Percentiles rank a stretch among this genome's conserved stretches.
These are phyloP conservation scores for Naumovozyma dairenensis DNA, from an alignment of 805 yeast genomes.

Conservation along the genomic window DNA sequence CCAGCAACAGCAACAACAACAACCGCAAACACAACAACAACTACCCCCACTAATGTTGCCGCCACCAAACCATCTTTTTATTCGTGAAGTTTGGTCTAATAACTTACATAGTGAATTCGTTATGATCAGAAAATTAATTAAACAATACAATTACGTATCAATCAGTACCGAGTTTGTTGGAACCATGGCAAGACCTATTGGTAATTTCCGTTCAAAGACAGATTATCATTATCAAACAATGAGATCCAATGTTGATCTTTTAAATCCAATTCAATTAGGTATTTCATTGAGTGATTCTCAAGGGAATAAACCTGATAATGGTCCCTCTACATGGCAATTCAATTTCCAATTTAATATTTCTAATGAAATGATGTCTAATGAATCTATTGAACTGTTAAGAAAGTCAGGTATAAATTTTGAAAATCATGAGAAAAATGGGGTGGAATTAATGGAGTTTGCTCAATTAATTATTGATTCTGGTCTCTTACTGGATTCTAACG, in stretches of 20 bases:
- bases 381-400: slow-evolving; percentile 66
- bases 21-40: slow-evolving; percentile 11
- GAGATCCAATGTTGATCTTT: slow-evolving; percentile 80
- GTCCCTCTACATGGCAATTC: slow-evolving; percentile 89
- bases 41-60: slow-evolving; percentile 16
- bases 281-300: slow-evolving; percentile 59
- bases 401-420: slow-evolving; percentile 79
- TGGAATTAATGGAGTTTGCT: slow-evolving; percentile 70
- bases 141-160: slow-evolving; percentile 45
- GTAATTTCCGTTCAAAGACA: slow-evolving; percentile 76
- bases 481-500: slow-evolving; percentile 50
- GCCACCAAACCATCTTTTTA: slow-evolving; percentile 32
- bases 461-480: slow-evolving; percentile 83
- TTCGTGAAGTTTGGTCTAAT: slow-evolving; percentile 65
- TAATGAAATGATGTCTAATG: slow-evolving; percentile 78
- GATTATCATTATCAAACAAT: slow-evolving; percentile 96
- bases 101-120: slow-evolving; percentile 61
- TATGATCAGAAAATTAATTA: slow-evolving; percentile 47
- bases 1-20: slow-evolving; percentile 7
- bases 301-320: slow-evolving; percentile 60
- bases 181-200: slow-evolving; percentile 90
- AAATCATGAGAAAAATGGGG: slow-evolving; percentile 65
- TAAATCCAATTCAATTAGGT: slow-evolving; percentile 80
- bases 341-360: slow-evolving; percentile 75
- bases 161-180: slow-evolving; percentile 94